Evolutionary conservation across 2,329 filamentous ascomycete species (phyloP), one percentile per base, ranked within the genome.

Genomic region (Berkeleyomyces rouxiae): DNA sequence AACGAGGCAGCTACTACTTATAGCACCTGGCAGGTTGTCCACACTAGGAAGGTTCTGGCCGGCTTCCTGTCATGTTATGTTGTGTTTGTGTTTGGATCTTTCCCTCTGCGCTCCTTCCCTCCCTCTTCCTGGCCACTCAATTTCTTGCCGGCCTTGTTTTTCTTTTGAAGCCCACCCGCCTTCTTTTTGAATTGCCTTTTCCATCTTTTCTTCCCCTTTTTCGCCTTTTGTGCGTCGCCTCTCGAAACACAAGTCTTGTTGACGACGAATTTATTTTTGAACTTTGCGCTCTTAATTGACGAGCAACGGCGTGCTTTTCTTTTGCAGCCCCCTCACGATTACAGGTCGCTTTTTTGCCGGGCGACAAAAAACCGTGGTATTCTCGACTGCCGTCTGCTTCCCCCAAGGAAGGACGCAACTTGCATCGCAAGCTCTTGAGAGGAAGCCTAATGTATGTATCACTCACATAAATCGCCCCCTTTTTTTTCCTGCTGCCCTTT

Each of bases 161-260:
- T 44, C 40, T 59, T 47, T 49, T 40, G 4, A 49, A 60, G 42
- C 11, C 13, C 23, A 31, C 43, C 42, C 42, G 58, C 58, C 43
- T 7, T 61, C 61, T 61, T 60, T 47, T 62, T 66, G 68, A 67
- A 65, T 64, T 61, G 64, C 62, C 65, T 67, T 66, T 68, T 47
- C 59, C 61, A 37, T 58, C 61, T 47, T 61, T 61, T 51, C 53
- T 36, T 58, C 42, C 53, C 13, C 23, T 57, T 60, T 51, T 31
- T 59, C 61, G 46, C 40, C 63, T 40, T 46, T 44, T 33, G 59
- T 23, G 36, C 42, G 49, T 58, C 47, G 43, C 43, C 13, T 3
- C 11, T 33, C 11, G 67, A 63, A 62, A 62, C 65, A 59, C 58
- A 64, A 62, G 66, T 67, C 66, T 67, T 49, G 57, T 61, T 40